A percentile compares a stretch with the other conserved stretches of the same genome.
Evolutionary conservation across 139 green algal species (phyloP).

Genomic region (Chlorella ohadii): DNA sequence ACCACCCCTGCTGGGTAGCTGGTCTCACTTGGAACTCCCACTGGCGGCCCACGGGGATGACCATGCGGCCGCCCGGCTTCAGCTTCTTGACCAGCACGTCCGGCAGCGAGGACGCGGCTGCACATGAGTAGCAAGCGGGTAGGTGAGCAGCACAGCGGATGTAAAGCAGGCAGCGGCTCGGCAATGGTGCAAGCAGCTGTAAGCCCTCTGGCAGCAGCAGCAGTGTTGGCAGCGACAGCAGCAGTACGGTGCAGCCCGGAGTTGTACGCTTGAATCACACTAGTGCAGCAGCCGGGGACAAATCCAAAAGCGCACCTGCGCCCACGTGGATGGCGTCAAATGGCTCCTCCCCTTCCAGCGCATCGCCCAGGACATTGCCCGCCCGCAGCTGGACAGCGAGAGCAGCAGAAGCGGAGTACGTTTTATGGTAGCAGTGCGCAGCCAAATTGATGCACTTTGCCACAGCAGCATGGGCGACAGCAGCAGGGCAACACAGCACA

Average conservation of each 20-base stretch:
- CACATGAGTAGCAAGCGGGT: too few species aligned
- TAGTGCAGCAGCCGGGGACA: not conserved
- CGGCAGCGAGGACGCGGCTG: slow-evolving; percentile 82
- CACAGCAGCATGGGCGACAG: too few species aligned
- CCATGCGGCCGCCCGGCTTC: slow-evolving; percentile 59
- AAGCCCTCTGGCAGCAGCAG: not conserved
- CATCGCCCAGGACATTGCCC: slow-evolving; percentile 35
- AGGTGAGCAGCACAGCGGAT: too few species aligned
- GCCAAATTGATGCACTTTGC: too few species aligned
- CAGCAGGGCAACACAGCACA: too few species aligned
- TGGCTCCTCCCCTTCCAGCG: slow-evolving; percentile 51
- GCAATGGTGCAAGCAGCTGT: too few species aligned
- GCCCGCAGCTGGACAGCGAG: slow-evolving; percentile 10
- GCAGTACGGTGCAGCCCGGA: too few species aligned
- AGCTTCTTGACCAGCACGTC: slow-evolving; percentile 67
- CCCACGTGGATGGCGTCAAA: slow-evolving; percentile 97
- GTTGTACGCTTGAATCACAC: too few species aligned
- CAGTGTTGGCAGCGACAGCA: not conserved
- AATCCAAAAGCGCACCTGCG: not conserved
- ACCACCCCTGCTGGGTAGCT: not conserved
- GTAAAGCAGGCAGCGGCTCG: too few species aligned
- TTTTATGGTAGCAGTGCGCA: too few species aligned
- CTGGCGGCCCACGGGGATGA: slow-evolving; percentile 47
- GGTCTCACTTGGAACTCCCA: slow-evolving; percentile 13
- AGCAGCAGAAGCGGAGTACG: not conserved